Evolutionary conservation across 179 eudicot genomes (phyloP).

Genomic region (Silene vulgaris): DNA sequence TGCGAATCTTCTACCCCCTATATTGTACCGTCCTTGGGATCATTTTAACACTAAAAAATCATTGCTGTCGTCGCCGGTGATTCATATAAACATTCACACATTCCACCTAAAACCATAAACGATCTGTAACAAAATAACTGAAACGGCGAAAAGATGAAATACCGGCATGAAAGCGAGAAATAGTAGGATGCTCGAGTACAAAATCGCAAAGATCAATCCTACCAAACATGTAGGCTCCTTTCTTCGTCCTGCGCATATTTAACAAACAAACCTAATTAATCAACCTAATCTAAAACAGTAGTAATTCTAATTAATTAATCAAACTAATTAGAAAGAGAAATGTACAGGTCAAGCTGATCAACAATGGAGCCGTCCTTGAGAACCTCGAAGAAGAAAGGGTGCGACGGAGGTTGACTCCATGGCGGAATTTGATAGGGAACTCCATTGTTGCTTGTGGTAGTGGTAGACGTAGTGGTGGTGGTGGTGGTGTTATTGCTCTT

Average conservation of each 20-base stretch:
- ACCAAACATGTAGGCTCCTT: slow-evolving; percentile 98
- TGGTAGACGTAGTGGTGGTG: not conserved
- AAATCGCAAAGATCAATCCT: slow-evolving; percentile 88
- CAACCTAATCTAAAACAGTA: not conserved
- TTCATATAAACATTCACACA: not conserved
- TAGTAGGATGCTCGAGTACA: slow-evolving; percentile 86
- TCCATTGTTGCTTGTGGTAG: slow-evolving; percentile 20
- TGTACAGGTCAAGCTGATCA: slow-evolving; percentile 64
- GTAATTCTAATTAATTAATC: not conserved
- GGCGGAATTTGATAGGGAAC: slow-evolving; percentile 68
- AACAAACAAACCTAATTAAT: not conserved
- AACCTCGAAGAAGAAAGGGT: slow-evolving; percentile 58
- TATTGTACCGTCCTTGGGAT: too few relatives aligned
- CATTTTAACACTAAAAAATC: too few relatives aligned
- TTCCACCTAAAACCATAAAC: not conserved
- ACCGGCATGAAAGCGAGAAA: slow-evolving; percentile 97
- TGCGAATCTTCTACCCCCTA: not conserved
- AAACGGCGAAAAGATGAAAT: slow-evolving; percentile 13
- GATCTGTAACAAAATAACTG: not conserved
- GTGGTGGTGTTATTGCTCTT: slow-evolving; percentile 4
- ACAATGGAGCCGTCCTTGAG: slow-evolving; percentile 81
- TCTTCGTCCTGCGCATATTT: slow-evolving; percentile 45
- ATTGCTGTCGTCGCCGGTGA: not conserved
- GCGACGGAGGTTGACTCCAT: slow-evolving; percentile 74
- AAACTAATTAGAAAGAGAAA: not conserved